A percentile compares a stretch with the other conserved stretches of the same genome.
Conservation (phyloP, 495 filamentous ascomycete genomes). For the Aspergillus cavernicola region DNA sequence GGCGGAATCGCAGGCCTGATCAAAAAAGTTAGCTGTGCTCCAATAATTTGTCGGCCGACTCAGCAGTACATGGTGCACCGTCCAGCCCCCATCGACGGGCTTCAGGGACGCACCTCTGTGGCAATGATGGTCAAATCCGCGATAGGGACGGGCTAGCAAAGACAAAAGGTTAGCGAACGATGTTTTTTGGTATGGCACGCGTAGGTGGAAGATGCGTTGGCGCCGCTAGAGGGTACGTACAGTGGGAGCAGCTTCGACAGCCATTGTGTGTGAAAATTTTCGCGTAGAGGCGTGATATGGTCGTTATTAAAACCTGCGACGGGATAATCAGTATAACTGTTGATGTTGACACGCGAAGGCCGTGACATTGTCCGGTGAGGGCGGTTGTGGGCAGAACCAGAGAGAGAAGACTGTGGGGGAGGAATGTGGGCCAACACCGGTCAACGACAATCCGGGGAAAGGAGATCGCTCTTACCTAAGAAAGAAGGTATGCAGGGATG, state of each 20-base stretch:
- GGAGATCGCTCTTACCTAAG: slow-evolving; percentile 13
- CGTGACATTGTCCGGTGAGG: slow-evolving; percentile 11
- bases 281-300: not conserved
- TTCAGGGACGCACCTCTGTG: slow-evolving; percentile 59
- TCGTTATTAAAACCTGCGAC: not conserved
- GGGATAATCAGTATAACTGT: slow-evolving; percentile 11
- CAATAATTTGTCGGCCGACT: not conserved
- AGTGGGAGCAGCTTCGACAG: slow-evolving; percentile 30
- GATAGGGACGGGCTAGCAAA: slow-evolving; percentile 65
- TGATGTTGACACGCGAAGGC: not conserved
- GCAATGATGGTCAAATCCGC: slow-evolving; percentile 80
- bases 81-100: not conserved
- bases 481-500: slow-evolving; percentile 11
- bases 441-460: not conserved
- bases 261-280: slow-evolving; percentile 27
- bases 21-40: not conserved
- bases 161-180: slow-evolving; percentile 13
- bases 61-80: slow-evolving; percentile 3
- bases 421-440: slow-evolving; percentile 13
- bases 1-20: slow-evolving; percentile 76
- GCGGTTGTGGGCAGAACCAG: slow-evolving; percentile 10
- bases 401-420: slow-evolving; percentile 18
- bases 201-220: not conserved
- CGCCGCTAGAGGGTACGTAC: slow-evolving; percentile 23
- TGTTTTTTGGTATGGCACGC: slow-evolving; percentile 4